Evolutionary conservation across 805 yeast genomes (phyloP).

Genomic region (Tetrapisispora phaffii): DNA sequence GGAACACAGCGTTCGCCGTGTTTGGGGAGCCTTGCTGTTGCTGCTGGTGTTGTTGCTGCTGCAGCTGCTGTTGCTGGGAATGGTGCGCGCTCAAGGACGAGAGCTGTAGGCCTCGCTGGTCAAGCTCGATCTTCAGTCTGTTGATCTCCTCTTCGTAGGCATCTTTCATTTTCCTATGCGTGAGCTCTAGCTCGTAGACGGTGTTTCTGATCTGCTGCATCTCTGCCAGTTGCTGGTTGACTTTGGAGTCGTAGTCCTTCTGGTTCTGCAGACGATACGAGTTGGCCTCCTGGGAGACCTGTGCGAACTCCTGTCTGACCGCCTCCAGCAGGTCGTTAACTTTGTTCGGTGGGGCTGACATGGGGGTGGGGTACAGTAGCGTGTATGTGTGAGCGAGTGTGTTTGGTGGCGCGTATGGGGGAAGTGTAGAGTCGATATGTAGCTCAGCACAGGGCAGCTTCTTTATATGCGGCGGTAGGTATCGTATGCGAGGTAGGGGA

Average conservation of each 20-base stretch:
- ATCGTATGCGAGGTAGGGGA: too few species aligned
- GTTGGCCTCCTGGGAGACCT: constrained; percentile 75
- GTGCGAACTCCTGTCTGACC: constrained; percentile 82
- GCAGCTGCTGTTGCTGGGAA: constrained; percentile 32
- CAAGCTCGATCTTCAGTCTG: constrained; percentile 77
- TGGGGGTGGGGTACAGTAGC: not conserved
- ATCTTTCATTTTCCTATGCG: constrained; percentile 89
- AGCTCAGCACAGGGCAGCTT: too few species aligned
- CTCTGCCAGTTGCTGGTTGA: constrained; percentile 84
- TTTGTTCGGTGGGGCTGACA: constrained; percentile 22
- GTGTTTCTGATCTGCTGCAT: constrained; percentile 89
- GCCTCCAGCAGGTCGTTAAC: constrained; percentile 82
- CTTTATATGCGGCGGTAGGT: not conserved
- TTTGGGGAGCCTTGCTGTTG: constrained; percentile 12
- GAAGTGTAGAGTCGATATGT: not conserved
- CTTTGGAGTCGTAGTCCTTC: constrained; percentile 83
- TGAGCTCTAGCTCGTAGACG: constrained; percentile 84
- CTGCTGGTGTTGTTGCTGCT: constrained; percentile 28
- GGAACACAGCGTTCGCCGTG: not conserved
- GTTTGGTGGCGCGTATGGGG: not conserved
- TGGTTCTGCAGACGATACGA: constrained; percentile 71
- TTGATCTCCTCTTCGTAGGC: constrained; percentile 88
- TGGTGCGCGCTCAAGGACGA: constrained; percentile 32
- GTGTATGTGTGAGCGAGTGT: not conserved
- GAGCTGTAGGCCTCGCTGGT: constrained; percentile 58